Evolutionary conservation across 176 grass and related monocot species (phyloP).

Genomic region (Eragrostis curvula): DNA sequence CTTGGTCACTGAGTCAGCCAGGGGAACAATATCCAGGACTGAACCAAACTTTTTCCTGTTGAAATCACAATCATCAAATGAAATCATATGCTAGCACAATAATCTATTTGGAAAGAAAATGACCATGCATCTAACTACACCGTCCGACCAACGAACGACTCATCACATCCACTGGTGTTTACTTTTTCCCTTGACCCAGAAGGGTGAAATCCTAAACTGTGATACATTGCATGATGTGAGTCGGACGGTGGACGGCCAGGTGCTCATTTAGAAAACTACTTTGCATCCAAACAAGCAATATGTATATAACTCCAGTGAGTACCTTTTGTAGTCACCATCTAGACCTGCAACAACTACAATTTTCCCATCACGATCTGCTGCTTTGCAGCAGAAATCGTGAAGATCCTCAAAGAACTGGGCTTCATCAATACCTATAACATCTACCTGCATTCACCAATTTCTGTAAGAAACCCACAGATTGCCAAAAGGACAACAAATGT

Average conservation of each 20-base stretch:
- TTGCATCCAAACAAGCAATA: background rate
- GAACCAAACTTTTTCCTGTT: constrained; percentile 87
- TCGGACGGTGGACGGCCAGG: no score
- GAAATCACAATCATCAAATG: constrained; percentile 27
- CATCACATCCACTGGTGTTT: no score
- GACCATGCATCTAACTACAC: background rate
- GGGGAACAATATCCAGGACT: constrained; percentile 85
- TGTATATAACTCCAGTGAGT: background rate
- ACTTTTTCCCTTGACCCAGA: no score
- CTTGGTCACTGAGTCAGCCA: constrained; percentile 88
- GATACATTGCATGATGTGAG: no score
- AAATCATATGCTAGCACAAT: constrained; percentile 23
- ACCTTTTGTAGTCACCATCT: constrained; percentile 97
- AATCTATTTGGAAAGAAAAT: background rate
- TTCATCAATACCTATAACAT: constrained; percentile 97
- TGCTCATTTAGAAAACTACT: background rate
- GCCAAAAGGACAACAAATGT: background rate
- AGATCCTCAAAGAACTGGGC: constrained; percentile 94
- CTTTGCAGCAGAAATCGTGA: constrained; percentile 86
- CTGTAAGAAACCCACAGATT: constrained; percentile 25
- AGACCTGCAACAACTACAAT: constrained; percentile 78
- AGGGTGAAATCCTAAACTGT: no score
- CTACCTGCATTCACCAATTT: constrained; percentile 55
- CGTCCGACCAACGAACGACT: no score
- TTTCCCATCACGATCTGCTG: constrained; percentile 86